Base-by-base conservation (phyloP, 768 basidiomycete species). In the Collybia sordida region DNA sequence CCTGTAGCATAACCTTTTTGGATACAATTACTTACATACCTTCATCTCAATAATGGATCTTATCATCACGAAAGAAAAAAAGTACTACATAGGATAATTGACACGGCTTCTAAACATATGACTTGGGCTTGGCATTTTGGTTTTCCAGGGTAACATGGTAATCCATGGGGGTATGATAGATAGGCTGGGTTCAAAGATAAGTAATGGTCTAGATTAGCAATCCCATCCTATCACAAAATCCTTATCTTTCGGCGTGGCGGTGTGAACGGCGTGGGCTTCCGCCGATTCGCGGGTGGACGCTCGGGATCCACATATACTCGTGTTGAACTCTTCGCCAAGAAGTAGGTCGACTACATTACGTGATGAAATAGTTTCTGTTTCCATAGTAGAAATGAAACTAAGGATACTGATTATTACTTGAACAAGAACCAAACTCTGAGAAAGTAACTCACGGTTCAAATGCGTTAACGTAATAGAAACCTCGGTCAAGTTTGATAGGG, bases 311-410 rank as follows among this genome's bases (percentile, higher is more conserved):
- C 91, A 94, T 31, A 93, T 76, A n/a, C 85, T 77, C 0, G 81
- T 72, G 28, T 77, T 70, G 64, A 88, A 93, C 59, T 85, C 79
- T 25, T 93, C 88, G 27, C 80, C 76, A 18, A 94, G 70, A 17
- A 93, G 73, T 21, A 90, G 70, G 58, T 93, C 91, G 41, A 92
- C 90, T 34, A 88, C 76, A 64, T 95, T 94, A 25, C 92, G 82
- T 0, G 90, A 82, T 0, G 90, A 78, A 25, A 96, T 65, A 0
- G 90, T 93, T 68, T 94, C 86, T 0, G 93, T 95, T 67, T 98
- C 95, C 95, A 98, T 97, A 5, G 92, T 93, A 12, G 86, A 90
- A 40, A 94, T 88, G 58, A 92, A 81, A 25, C 89, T 90, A 52
- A 8, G 54, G 38, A 52, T 22, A 14, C 3, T 11, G 9, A 3